Evolutionary conservation across 2,329 filamentous ascomycete species (phyloP), one percentile per base, ranked within the genome.

Genomic region (Aspergillus fructus): DNA sequence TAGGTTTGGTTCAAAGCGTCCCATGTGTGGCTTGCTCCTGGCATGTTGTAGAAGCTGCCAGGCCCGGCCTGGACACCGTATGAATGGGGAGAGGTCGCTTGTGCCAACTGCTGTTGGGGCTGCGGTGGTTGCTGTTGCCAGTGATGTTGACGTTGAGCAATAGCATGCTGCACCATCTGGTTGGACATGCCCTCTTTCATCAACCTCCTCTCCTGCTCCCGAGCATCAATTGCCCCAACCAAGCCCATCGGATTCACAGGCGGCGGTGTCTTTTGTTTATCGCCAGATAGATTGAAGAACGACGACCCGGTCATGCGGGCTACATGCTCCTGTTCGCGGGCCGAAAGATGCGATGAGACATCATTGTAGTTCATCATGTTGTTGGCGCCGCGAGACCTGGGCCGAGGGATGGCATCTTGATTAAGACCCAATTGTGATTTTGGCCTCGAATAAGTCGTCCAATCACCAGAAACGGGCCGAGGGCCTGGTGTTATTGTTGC

Each of bases 321-420:
- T n/a, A 96, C 83, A 64, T 96, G 89, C 74, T 96, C 91, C 71
- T 96, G 92, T 73, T 96, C 92, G 15, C 89, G 85, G 17, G 92
- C 92, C 19, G 90, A 92, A n/a, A 96, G 80, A 56, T 88, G 84
- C 0, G 78, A 75, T 8, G 83, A 80, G 23, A 82, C 75, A 62
- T 85, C 81, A 49, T 78, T 78, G 24, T 76, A 71, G 47, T 78
- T 76, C 30, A 88, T 73, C 56, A 83, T 69, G 4, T 74, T 71
- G 41, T 77, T 80, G 9, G 86, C 80, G 11, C 85, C 84, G 45
- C 85, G 83, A 12, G 88, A 90, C 50, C 77, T 76, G 2, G 71
- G 70, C 6, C 69, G 68, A 17, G 66, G 60, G 34, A 64, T 65
- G 21, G 46, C 51, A 47, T 71, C 66, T 37, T 61, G 63, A 46